Conservation (phyloP, 345 rosid species). For the Psidium friedrichsthalianum region DNA sequence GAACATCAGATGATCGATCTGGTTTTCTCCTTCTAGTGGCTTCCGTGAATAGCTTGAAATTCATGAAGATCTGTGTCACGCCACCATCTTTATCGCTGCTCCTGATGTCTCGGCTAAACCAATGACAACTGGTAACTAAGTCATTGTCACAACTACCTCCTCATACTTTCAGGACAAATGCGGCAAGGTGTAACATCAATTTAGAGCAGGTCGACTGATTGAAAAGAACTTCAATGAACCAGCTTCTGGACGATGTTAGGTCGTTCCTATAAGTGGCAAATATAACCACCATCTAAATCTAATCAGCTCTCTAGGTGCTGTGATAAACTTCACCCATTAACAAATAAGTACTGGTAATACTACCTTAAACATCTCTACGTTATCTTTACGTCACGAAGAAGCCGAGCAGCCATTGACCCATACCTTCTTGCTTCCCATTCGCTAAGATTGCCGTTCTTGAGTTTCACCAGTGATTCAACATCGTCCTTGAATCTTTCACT, state of each 20-base stretch:
- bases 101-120: neutral
- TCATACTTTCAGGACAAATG: neutral
- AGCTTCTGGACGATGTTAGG: neutral
- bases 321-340: neutral
- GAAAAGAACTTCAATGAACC: neutral
- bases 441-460: conserved; percentile 40
- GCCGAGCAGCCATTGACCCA: conserved; percentile 87
- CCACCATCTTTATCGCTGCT: neutral
- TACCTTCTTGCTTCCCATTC: conserved; percentile 92
- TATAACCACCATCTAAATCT: neutral
- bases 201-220: neutral
- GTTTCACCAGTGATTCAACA: conserved; percentile 8
- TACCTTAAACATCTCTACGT: neutral
- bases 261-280: neutral
- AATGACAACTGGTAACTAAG: neutral
- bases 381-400: conserved; percentile 67
- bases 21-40: neutral
- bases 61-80: neutral
- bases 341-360: neutral
- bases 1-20: neutral
- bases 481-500: conserved; percentile 16
- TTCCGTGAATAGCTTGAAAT: neutral
- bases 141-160: neutral
- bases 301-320: neutral
- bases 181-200: neutral